A percentile compares a stretch with the other conserved stretches of the same genome.
These are phyloP conservation scores for Fusarium setosum DNA, from an alignment of 2,329 filamentous ascomycete genomes.

Conservation along the genomic window DNA sequence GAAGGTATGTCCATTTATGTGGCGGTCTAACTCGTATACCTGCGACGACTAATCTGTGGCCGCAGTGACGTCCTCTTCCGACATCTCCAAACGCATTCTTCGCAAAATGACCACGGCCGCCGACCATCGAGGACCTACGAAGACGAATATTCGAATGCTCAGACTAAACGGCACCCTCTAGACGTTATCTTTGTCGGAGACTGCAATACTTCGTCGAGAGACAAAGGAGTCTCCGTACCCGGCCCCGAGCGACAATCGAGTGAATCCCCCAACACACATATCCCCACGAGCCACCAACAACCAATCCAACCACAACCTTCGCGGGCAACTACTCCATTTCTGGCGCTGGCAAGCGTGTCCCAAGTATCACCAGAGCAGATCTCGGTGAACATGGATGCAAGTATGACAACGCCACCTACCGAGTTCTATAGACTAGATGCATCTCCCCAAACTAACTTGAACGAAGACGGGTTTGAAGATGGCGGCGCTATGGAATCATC, in stretches of 20 bases:
- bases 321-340: neutral
- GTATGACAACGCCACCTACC: neutral
- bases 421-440: neutral
- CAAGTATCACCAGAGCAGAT: neutral
- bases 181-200: neutral
- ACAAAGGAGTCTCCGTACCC: neutral
- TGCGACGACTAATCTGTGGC: neutral
- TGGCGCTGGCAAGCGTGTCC: neutral
- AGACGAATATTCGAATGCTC: neutral
- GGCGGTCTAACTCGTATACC: too few species aligned
- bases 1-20: neutral
- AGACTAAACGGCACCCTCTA: neutral
- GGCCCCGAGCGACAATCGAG: neutral
- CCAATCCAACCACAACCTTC: neutral
- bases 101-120: neutral
- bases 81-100: conserved; percentile 10
- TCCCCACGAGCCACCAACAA: neutral
- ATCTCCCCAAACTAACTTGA: neutral
- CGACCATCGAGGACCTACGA: neutral
- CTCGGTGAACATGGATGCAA: neutral
- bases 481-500: neutral
- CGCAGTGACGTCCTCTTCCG: conserved; percentile 15
- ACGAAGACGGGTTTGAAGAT: neutral
- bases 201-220: neutral
- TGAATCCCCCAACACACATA: neutral